A percentile compares a stretch with the other conserved stretches of the same genome.
Conservation (phyloP, 176 grass and related monocot species). For the Stipa capillata region DNA sequence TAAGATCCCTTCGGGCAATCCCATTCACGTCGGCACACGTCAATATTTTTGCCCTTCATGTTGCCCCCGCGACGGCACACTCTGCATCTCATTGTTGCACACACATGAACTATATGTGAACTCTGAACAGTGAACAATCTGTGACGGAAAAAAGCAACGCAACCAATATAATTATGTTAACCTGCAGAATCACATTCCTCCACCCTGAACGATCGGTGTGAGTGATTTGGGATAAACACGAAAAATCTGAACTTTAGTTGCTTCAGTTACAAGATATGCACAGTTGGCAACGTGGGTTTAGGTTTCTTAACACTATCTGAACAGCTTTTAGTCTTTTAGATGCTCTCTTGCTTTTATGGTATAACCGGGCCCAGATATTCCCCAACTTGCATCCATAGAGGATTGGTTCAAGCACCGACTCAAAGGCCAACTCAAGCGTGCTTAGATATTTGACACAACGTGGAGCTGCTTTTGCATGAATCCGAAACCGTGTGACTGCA, state of each 20-base stretch:
- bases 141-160: background rate
- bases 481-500: background rate
- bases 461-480: background rate
- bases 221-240: background rate
- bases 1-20: background rate
- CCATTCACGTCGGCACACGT: background rate
- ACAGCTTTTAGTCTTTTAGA: too few relatives aligned
- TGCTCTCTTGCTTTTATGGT: conserved; percentile 14
- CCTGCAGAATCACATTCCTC: conserved; percentile 9
- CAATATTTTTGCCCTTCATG: background rate
- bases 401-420: background rate
- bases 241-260: background rate
- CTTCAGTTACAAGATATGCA: conserved; percentile 3
- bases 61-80: background rate
- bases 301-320: background rate
- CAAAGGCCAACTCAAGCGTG: background rate
- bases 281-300: background rate
- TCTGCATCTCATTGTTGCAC: background rate
- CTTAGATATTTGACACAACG: background rate
- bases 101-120: background rate
- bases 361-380: background rate
- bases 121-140: too few relatives aligned
- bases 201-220: background rate
- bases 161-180: background rate
- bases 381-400: background rate